Base-by-base conservation (phyloP, 2,329 filamentous ascomycete species). In the Pseudogymnoascus sp. region DNA sequence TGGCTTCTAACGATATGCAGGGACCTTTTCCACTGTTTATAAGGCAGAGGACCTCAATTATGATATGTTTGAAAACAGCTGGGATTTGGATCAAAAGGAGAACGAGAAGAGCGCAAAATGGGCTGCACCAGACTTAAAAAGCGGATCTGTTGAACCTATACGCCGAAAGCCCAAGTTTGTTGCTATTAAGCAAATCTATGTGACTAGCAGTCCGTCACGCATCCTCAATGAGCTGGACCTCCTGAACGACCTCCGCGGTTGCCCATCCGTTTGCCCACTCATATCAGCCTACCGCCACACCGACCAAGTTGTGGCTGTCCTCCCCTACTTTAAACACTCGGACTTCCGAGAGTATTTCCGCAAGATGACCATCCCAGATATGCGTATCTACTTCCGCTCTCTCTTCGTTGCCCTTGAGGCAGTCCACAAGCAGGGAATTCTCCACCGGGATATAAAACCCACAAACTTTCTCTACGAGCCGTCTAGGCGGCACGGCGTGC, bases 131-230 rank as follows among this genome's bases (percentile, higher is more conserved):
- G 84, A 86, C 0, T 71, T 84, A 9, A 88, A 84, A 71, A 79
- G 73, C 66, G 77, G 77, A 41, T 71, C 75, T 57, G 50, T 68
- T 58, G 64, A 68, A 50, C 39, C 69, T 38, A 68, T 72, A 60
- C 76, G 76, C 60, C 77, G 76, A 58, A 81, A 77, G 66, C 79
- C 88, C 22, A 90, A 88, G 71, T 97, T 88, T 70, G 95, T 99
- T 64, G 94, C 95, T 18, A 90, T 99, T 75, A 99, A 99, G 78
- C 99, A 99, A 78, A 99, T 99, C 68, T 99, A 99, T 74, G 94
- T 97, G 66, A 99, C 95, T 0, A 97, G 92, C 64, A 97, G 91
- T 67, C 94, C 94, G 0, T 82, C 87, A 28, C 89, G 94, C 50
- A 97, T 99, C 68, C 84, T 96, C 71, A 99, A 99, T 76, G 94